These are phyloP conservation scores for Xerocomus minutiporus DNA, from an alignment of 1,284 basidiomycete species.

Conservation along the genomic window DNA sequence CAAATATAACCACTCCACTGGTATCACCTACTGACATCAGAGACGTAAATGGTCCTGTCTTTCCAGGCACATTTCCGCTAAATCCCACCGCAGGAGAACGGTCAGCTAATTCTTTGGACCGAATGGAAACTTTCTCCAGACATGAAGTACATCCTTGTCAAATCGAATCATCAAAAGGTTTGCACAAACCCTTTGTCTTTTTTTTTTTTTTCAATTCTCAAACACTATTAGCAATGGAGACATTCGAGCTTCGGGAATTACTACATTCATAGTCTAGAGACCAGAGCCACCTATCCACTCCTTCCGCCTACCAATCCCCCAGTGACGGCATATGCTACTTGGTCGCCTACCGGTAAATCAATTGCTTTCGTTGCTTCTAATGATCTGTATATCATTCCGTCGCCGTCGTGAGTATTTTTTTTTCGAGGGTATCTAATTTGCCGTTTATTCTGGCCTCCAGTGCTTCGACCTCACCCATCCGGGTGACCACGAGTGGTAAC, in stretches of 20 bases:
- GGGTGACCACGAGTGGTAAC: conserved; percentile 80
- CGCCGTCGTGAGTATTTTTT: conserved; percentile 45
- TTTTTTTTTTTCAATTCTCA: not conserved
- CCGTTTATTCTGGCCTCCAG: conserved; percentile 25
- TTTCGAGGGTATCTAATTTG: not conserved
- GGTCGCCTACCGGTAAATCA: conserved; percentile 79
- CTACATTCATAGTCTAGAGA: conserved; percentile 70
- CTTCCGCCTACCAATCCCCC: conserved; percentile 63
- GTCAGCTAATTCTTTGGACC: conserved; percentile 47
- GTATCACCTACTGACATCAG: conserved; percentile 56
- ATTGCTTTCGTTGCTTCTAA: conserved; percentile 82
- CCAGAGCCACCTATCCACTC: conserved; percentile 64
- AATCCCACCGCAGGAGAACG: conserved; percentile 46
- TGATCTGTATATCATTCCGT: conserved; percentile 77
- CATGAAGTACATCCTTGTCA: conserved; percentile 81
- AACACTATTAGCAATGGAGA: conserved; percentile 75
- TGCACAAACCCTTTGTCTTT: not conserved
- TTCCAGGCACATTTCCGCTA: not conserved
- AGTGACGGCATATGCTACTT: conserved; percentile 71
- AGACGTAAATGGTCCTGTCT: conserved; percentile 46
- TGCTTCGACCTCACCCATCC: conserved; percentile 50
- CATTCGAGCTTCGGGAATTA: conserved; percentile 86
- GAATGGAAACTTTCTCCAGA: conserved; percentile 83
- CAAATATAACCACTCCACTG: conserved; percentile 63
- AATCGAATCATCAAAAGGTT: conserved; percentile 71